Base-by-base conservation (phyloP, 2,329 filamentous ascomycete genomes). In the Gaeumannomyces sp. region DNA sequence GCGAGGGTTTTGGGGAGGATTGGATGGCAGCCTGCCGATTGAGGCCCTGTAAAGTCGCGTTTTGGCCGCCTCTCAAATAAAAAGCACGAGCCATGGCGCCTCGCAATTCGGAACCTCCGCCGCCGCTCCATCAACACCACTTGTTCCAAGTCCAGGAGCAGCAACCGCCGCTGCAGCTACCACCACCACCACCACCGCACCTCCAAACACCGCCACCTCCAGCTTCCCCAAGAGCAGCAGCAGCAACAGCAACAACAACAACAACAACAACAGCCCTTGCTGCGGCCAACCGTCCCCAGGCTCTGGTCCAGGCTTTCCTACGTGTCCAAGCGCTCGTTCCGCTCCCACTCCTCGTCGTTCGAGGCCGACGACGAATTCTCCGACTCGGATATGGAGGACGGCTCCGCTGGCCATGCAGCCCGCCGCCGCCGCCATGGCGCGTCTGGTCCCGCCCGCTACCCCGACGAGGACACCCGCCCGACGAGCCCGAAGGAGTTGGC, bases 401-500 rank as follows among this genome's bases (percentile, higher is more conserved):
- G 75, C 70, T 76, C 71, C 38, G 33, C 61, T 11, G 35, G 50
- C 58, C 35, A 29, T 25, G 27, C 22, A 25, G 31, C n/a, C 29
- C 63, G 60, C 31, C 61, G 63, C n/a, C 58, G 33, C 31, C 28
- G 29, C 57, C 56, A 67, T 65, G 65, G 62, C 68, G 75, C 62
- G 67, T 53, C 22, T 6, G 45, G 45, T 7, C 45, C 45, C 8
- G 62, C 70, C 64, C 82, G 85, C 65, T 97, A 96, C 75, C 82
- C 83, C 2, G 92, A 91, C 67, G 92, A 98, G 75, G 95, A 99
- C 76, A 91, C 88, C 29, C 85, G 94, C n/a, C 85, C 90, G 64
- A 98, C 95, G 13, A 97, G 91, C 75, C 80, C 79, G 70, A 94
- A 90, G 76, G 95, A 99, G 83, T 84, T 98, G 66, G 82, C 88